Conservation (phyloP, 305 asterid genomes). For the Fraxinus greggii region DNA sequence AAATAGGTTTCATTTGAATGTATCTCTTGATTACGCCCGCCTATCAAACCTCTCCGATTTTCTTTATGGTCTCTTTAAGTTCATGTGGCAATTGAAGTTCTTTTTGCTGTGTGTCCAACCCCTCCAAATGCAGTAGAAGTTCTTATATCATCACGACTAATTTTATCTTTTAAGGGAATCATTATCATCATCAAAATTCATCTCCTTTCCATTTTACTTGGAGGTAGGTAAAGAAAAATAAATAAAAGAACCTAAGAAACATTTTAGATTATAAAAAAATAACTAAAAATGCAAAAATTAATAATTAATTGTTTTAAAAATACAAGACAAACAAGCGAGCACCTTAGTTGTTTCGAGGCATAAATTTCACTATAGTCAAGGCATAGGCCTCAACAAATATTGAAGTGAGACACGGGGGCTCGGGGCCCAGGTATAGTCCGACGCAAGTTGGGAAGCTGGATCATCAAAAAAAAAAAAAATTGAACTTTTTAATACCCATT, state of each 20-base stretch:
- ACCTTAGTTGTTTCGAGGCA: no score
- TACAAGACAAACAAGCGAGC: neutral
- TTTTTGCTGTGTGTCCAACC: neutral
- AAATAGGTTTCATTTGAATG: neutral
- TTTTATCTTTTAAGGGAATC: neutral
- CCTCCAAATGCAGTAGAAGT: neutral
- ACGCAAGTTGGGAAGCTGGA: no score
- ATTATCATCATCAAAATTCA: neutral
- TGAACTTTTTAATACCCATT: no score
- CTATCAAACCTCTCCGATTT: neutral
- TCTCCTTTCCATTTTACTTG: neutral
- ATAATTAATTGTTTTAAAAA: neutral
- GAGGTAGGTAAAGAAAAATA: neutral
- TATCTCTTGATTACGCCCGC: neutral
- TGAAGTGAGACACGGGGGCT: no score
- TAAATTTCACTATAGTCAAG: no score
- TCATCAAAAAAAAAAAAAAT: no score
- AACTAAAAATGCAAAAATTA: neutral
- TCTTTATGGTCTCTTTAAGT: neutral
- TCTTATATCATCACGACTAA: neutral
- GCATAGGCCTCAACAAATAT: no score
- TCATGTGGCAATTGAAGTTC: neutral
- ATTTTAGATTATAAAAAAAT: neutral
- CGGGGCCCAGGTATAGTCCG: no score
- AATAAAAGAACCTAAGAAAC: neutral